Base-by-base conservation (phyloP, 2,329 filamentous ascomycete genomes). In the Neocucurbitaria cava region DNA sequence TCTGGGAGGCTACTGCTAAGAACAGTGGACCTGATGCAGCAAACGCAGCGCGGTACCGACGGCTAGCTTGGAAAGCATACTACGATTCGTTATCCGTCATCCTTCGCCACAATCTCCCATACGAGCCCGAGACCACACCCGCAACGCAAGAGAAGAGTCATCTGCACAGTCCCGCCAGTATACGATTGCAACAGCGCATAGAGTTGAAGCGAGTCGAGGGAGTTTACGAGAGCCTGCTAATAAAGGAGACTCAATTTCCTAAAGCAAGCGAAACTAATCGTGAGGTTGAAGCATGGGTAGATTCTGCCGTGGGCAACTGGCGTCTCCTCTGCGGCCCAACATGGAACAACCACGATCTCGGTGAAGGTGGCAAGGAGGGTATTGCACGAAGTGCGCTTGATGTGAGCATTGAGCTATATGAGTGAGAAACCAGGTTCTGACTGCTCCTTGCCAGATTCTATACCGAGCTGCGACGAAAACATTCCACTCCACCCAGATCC, bases 401-500 rank as follows among this genome's bases (percentile, higher is more conserved):
- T 66, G 82, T 84, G 74, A 61, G 73, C 59, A 26, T 26, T 10
- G 23, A 10, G 3, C 26, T 7, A 2, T 3, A 9, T 5, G 5
- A 23, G 11, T 1, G 17, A 13, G 4, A 9, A 21, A 42, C 15
- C 13, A 13, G 3, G n/a, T 20, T 17, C 60, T 67, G 21, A 63
- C 42, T 11, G 18, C 28, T 3, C 13, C 8, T 36, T n/a, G 40
- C 20, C 39, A 95, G 74, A 90, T 92, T 24, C 82, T 99, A 6
- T 99, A 98, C 75, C 89, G 89, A 35, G 91, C 93, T 20, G 91
- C 94, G 7, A 92, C 90, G 9, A 96, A 95, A 75, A 96, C 93
- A 0, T 99, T 95, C 70, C 95, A 99, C 76, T 99, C 95, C 1
- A 96, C 94, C 1, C 81, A 92, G 9, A 90, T 98, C 58, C 79